phyloP scores from a whole-genome alignment of 2,329 filamentous ascomycete species.

The Penicillium sumatraense region DNA sequence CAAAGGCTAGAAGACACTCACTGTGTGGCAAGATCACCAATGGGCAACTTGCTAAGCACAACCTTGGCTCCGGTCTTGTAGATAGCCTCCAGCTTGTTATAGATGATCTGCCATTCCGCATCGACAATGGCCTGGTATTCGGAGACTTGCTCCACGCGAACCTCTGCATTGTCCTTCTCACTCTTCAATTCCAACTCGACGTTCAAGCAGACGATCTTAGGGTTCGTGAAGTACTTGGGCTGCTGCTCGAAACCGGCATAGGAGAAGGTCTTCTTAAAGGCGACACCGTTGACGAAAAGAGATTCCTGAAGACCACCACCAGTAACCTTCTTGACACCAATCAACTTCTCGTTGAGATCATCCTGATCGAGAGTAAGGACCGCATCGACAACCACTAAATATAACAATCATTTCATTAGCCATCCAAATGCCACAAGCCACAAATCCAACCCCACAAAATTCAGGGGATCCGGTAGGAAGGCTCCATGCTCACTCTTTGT shows the following conservation, averaged over 20 bases:
- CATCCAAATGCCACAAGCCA: background rate
- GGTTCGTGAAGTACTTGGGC: slow-evolving; percentile 91
- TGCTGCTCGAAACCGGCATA: slow-evolving; percentile 99
- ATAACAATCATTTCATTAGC: slow-evolving; percentile 8
- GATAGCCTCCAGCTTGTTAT: slow-evolving; percentile 96
- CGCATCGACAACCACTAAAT: slow-evolving; percentile 91
- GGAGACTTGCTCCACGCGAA: slow-evolving; percentile 95
- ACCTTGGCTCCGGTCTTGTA: slow-evolving; percentile 96
- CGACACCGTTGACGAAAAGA: slow-evolving; percentile 94
- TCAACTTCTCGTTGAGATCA: slow-evolving; percentile 96
- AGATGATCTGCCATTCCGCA: slow-evolving; percentile 99
- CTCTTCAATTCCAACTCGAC: slow-evolving; percentile 98
- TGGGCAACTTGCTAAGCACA: slow-evolving; percentile 93
- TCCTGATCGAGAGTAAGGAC: slow-evolving; percentile 95
- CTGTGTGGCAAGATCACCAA: slow-evolving; percentile 96
- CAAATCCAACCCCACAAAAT: slow-evolving; percentile 3
- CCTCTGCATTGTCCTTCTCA: slow-evolving; percentile 98
- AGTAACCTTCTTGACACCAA: slow-evolving; percentile 97
- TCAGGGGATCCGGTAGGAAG: background rate
- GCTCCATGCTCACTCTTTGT: slow-evolving; percentile 75
- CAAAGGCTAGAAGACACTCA: slow-evolving; percentile 35
- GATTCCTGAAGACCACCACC: slow-evolving; percentile 96
- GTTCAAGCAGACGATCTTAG: slow-evolving; percentile 96
- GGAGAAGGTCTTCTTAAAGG: slow-evolving; percentile 99
- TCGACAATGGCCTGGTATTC: slow-evolving; percentile 99